Conservation (phyloP, 345 rosid genomes). For the Noccaea caerulescens region DNA sequence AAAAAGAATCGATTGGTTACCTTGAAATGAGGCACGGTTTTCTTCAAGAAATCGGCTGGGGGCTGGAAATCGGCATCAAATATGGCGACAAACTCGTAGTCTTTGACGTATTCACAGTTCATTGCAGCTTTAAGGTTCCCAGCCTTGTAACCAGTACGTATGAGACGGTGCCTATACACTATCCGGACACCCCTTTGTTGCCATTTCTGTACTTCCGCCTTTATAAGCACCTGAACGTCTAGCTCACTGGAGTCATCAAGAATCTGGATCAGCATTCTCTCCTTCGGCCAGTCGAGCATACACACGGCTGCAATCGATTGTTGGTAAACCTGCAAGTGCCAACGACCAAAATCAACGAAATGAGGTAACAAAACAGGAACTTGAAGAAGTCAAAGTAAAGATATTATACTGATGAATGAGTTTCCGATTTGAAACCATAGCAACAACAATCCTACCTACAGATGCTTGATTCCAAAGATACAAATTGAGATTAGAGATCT, state of each 20-base stretch:
- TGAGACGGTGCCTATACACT: constrained; percentile 81
- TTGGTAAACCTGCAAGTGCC: constrained; percentile 64
- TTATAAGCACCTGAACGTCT: constrained; percentile 74
- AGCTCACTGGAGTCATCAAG: constrained; percentile 86
- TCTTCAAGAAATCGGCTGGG: constrained; percentile 81
- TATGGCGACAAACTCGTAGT: constrained; percentile 83
- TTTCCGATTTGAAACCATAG: neutral
- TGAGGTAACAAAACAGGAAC: neutral
- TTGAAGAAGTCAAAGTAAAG: too few species aligned
- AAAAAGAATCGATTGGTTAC: constrained; percentile 39
- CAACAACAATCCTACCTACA: neutral
- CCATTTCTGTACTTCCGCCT: constrained; percentile 91
- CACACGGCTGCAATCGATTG: constrained; percentile 86
- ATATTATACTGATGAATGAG: too few species aligned
- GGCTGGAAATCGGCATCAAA: constrained; percentile 97
- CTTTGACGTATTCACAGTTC: constrained; percentile 82
- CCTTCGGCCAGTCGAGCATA: constrained; percentile 88
- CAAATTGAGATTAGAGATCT: constrained; percentile 35
- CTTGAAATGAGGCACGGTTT: constrained; percentile 80
- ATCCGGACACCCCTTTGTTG: constrained; percentile 82
- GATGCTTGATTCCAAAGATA: constrained; percentile 9
- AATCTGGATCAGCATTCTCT: constrained; percentile 82
- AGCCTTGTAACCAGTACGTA: constrained; percentile 88
- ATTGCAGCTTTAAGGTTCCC: constrained; percentile 95
- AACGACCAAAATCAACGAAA: constrained; percentile 6